Evolutionary conservation across 345 rosid species (phyloP), one percentile per base, ranked within the genome.

Genomic region (Nephelium lappaceum): DNA sequence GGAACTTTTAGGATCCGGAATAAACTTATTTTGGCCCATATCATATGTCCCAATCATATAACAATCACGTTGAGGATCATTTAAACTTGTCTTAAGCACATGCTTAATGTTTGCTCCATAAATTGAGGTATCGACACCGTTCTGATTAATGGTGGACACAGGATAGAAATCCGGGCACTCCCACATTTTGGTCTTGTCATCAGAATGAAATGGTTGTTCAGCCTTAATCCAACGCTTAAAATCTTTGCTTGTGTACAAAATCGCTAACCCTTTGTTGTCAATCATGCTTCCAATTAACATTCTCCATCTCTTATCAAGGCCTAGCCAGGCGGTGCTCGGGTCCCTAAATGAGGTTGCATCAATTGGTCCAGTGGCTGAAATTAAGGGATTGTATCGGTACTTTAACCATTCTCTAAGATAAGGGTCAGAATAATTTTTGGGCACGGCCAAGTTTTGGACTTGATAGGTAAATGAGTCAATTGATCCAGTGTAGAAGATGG

Each of bases 151-250:
- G 0, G 42, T 5, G 1, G 77, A 55, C 38, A 89, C 91, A 0
- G 92, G 91, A 57, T 49, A 91, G 60, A 91, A 89, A 78, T 91
- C 93, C 0, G 87, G 88, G 78, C 92, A 87, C 68, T 88, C 90
- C 89, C 88, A 88, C 89, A 85, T 90, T 2, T 88, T 89, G 0
- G 92, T 83, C 0, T 76, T 25, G 0, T 55, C 24, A 3, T 47
- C 76, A 1, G 90, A 84, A 43, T 88, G 85, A 2, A 87, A 70
- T 0, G 87, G 86, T 5, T 80, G 76, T 6, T 75, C 15, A 10
- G 84, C 83, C 68, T 77, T 79, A 4, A 60, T 49, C 92, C 92
- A 90, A 4, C 45, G 38, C 25, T 73, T 79, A 41, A 90, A 90
- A 47, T 88, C 90, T 49, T 31, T 69, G 64, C 93, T 87, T 71